These are phyloP conservation scores for Diaporthe eres DNA, from an alignment of 2,329 filamentous ascomycete genomes.

Conservation along the genomic window DNA sequence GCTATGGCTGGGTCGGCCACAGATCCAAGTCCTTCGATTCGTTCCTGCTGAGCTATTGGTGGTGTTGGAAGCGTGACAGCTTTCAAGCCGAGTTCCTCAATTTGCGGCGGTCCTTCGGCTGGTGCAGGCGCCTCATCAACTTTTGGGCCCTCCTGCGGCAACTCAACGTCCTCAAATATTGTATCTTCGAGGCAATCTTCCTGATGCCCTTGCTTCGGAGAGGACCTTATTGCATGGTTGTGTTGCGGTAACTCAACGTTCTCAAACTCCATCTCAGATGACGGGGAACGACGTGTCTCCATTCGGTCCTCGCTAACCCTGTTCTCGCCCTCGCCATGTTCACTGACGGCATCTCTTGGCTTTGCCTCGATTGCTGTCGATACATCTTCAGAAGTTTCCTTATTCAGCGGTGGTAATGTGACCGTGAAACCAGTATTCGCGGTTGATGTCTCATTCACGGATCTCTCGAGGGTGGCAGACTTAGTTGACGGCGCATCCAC, in stretches of 20 bases:
- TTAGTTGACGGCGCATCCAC: slow-evolving; percentile 59
- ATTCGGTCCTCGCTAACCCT: too few relatives aligned
- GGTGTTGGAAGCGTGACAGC: slow-evolving; percentile 44
- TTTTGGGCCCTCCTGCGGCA: slow-evolving; percentile 36
- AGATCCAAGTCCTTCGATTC: slow-evolving; percentile 46
- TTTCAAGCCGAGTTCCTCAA: slow-evolving; percentile 46
- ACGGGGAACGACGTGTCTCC: slow-evolving; percentile 39
- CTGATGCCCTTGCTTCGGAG: slow-evolving; percentile 46
- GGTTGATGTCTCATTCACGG: not conserved
- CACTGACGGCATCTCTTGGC: not conserved
- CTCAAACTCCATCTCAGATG: slow-evolving; percentile 53
- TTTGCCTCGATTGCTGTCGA: not conserved
- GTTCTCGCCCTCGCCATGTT: not conserved
- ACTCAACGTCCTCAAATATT: slow-evolving; percentile 52
- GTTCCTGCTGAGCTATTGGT: slow-evolving; percentile 44
- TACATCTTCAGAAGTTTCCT: slow-evolving; percentile 40
- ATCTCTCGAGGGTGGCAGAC: not conserved
- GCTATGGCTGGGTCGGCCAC: slow-evolving; percentile 32
- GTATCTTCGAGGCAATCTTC: slow-evolving; percentile 45
- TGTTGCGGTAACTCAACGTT: slow-evolving; percentile 50
- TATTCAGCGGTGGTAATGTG: slow-evolving; percentile 46
- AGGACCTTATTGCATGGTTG: slow-evolving; percentile 23
- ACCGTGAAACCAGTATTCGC: not conserved
- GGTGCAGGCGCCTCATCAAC: slow-evolving; percentile 38
- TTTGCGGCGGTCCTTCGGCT: slow-evolving; percentile 47